phyloP scores from a whole-genome alignment of 208 protist species.

The Endotrypanum monterogeii region DNA sequence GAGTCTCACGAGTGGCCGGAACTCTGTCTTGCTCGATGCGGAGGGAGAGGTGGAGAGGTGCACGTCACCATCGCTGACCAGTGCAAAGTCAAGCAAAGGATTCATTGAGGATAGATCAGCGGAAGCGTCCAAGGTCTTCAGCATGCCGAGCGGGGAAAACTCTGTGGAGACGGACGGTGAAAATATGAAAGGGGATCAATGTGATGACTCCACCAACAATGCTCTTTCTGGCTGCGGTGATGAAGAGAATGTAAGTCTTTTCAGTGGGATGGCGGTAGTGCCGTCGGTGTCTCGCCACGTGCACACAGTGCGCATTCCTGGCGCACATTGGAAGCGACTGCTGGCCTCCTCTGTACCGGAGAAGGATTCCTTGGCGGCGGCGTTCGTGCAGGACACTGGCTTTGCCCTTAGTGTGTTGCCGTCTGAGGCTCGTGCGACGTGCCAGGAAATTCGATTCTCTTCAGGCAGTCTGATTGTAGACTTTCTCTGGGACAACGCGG shows the following conservation, averaged over 20 bases:
- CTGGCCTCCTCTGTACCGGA: constrained; percentile 4
- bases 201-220: neutral
- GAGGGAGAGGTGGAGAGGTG: neutral
- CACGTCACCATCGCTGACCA: constrained; percentile 15
- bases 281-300: constrained; percentile 9
- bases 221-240: neutral
- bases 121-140: neutral
- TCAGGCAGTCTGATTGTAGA: constrained; percentile 18
- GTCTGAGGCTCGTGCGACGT: constrained; percentile 25
- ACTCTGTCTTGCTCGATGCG: neutral
- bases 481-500: constrained; percentile 29
- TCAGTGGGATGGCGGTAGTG: neutral
- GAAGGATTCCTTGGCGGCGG: constrained; percentile 7
- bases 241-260: neutral
- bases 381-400: constrained; percentile 18
- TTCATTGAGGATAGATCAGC: constrained; percentile 1
- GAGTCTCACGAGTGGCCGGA: neutral
- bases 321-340: constrained; percentile 23
- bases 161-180: neutral
- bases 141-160: neutral
- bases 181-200: neutral
- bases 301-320: constrained; percentile 25
- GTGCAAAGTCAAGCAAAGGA: constrained; percentile 1
- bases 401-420: constrained; percentile 23
- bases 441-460: constrained; percentile 22